These are phyloP conservation scores for Populus ilicifolia DNA, from an alignment of 345 rosid species.

Conservation along the genomic window DNA sequence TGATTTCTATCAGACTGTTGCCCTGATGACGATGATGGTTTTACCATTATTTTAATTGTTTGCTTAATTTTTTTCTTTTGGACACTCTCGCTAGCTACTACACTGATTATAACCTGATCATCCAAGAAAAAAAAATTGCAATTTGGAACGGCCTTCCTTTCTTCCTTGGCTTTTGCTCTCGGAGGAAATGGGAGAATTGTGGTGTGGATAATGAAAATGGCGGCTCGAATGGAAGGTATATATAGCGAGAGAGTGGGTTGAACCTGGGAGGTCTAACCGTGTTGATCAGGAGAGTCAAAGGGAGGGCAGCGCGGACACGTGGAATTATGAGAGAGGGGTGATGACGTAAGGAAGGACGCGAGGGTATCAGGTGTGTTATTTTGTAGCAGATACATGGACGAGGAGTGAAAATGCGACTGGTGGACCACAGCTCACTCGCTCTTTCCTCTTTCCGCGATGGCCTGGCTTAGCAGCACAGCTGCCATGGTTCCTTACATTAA, in stretches of 20 bases:
- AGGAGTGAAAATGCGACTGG: too few species aligned
- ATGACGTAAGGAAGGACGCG: neutral
- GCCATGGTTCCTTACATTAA: neutral
- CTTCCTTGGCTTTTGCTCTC: too few species aligned
- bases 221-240: constrained; percentile 7
- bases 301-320: constrained; percentile 3
- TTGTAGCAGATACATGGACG: neutral
- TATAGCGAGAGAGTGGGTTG: neutral
- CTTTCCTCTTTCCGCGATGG: neutral
- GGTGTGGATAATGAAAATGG: constrained; percentile 11
- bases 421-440: neutral
- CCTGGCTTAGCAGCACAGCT: neutral
- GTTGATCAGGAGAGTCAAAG: constrained; percentile 12
- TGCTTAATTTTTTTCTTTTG: neutral
- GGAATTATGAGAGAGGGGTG: neutral
- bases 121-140: neutral
- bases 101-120: neutral
- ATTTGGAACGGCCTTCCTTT: neutral
- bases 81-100: neutral
- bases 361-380: neutral
- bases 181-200: neutral
- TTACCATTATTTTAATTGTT: neutral
- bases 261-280: constrained; percentile 18
- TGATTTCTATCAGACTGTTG: constrained; percentile 5
- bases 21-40: constrained; percentile 1